Base-by-base conservation (phyloP, 306 rosid genomes). In the Prosopis cineraria region DNA sequence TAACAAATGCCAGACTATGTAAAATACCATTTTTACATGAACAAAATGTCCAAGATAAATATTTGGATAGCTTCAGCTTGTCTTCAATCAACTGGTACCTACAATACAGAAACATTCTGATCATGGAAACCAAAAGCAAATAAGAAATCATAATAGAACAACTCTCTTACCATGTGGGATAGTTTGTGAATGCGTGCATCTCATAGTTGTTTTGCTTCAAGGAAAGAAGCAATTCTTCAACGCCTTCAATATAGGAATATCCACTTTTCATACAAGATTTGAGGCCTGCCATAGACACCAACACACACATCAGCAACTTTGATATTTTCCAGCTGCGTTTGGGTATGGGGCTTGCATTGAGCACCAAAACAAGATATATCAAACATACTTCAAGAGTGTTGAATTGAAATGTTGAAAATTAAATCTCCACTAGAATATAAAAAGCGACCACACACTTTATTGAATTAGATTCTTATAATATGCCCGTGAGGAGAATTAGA, bases 121-220 rank as follows among this genome's bases (percentile, higher is more conserved):
- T 75, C 60, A 79, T 74, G 0, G 68, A 24, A 43, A 56, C 19
- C 65, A 77, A 75, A n/a, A 39, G 62, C n/a, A 16, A 68, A 77
- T 20, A 67, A 79, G 72, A 87, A 68, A 76, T 31, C 79, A 68
- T 48, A 71, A 33, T 27, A 17, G 67, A 27, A 40, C 72, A 79
- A 78, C 22, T 40, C 68, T 69, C 87, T 78, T 75, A 92, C 98
- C 98, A 94, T 79, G 75, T 79, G 43, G 98, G 98, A 82, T 95
- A 95, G 85, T 95, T 95, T 2, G 98, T 92, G 88, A 91, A 95
- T 45, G 98, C 96, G 76, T 95, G 98, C 92, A 95, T 95, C 87
- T 92, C 96, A 39, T 89, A 92, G 84, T 89, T 87, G 65, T 82
- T 85, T 81, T 81, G 73, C 87, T 89, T 92, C 63, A 95, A 85